Evolutionary conservation across 345 rosid genomes (phyloP), one percentile per base, ranked within the genome.

Genomic region (Citrus medica): DNA sequence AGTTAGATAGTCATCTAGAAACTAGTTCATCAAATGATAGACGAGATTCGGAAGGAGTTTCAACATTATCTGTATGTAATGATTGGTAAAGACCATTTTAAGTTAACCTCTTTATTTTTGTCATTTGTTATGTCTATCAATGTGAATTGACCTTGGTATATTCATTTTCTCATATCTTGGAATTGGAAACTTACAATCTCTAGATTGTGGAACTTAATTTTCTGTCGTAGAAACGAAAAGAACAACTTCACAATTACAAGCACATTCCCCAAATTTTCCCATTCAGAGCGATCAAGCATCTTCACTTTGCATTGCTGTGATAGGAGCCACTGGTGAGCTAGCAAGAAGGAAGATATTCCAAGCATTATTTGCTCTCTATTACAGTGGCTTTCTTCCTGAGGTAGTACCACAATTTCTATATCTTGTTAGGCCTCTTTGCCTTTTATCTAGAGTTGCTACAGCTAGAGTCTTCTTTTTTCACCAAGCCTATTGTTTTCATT

Each of bases 311-410:
- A 90, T 93, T 79, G 91, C 91, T 62, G 93, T 90, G 40, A 87
- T 90, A 13, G 98, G 96, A 82, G 98, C 98, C 61, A 91, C 91
- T 2, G 94, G 96, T 73, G 96, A 89, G 77, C 83, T 92, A 62
- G 94, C 96, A 38, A 87, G 82, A 79, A 76, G 82, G 55, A 90
- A 90, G 84, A 85, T 89, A 78, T 93, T 92, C 61, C 98, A 90
- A 9, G 96, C 94, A 63, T 71, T 93, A 60, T 93, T 92, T 85
- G 96, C 98, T 30, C 83, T 93, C 71, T 93, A 89, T 79, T 89
- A 88, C 74, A 92, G 90, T 66, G 96, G 96, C 56, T 92, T 90
- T 87, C 89, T 92, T 82, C 94, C 96, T 40, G 87, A 92, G 96
- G 98, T 92, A 76, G 78, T 79, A 69, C 30, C 72, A 22, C 53